A percentile compares a stretch with the other conserved stretches of the same genome.
These are phyloP conservation scores for Penicillium italicum DNA, from an alignment of 2,329 filamentous ascomycete genomes.

Conservation along the genomic window DNA sequence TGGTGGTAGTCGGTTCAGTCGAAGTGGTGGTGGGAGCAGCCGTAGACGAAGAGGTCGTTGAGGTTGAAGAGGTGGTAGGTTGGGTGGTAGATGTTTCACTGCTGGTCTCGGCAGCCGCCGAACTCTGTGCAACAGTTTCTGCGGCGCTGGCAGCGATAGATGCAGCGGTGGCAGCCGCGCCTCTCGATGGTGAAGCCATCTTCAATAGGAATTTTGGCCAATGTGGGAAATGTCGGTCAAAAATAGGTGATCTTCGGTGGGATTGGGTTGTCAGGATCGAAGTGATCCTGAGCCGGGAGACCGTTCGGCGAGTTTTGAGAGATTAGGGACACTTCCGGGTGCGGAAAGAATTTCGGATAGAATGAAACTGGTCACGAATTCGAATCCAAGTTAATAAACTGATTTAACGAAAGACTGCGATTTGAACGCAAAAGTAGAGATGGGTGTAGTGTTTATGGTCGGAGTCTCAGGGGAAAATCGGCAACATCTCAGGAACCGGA, in stretches of 20 bases:
- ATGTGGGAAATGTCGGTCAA: neutral
- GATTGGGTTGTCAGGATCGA: conserved; percentile 8
- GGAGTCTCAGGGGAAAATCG: conserved; percentile 17
- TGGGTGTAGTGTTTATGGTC: neutral
- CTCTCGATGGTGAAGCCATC: neutral
- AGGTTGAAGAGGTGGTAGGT: neutral
- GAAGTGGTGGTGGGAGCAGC: neutral
- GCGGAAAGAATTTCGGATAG: neutral
- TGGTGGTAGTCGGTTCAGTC: conserved; percentile 8
- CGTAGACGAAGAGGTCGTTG: neutral
- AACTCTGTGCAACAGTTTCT: neutral
- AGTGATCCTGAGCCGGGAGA: conserved; percentile 2
- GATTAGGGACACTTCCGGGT: neutral
- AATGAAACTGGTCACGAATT: neutral
- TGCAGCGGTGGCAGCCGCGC: neutral
- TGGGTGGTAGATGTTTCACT: neutral
- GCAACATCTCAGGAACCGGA: neutral
- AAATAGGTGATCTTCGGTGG: neutral
- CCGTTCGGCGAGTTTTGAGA: conserved; percentile 3
- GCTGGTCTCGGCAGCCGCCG: neutral
- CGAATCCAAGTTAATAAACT: conserved; percentile 6
- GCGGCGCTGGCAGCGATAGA: neutral
- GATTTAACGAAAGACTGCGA: conserved; percentile 14
- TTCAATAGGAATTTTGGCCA: neutral
- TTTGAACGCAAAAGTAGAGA: conserved; percentile 12